Conservation (phyloP, 2,329 filamentous ascomycete species). For the Fusarium fracticaudum region DNA sequence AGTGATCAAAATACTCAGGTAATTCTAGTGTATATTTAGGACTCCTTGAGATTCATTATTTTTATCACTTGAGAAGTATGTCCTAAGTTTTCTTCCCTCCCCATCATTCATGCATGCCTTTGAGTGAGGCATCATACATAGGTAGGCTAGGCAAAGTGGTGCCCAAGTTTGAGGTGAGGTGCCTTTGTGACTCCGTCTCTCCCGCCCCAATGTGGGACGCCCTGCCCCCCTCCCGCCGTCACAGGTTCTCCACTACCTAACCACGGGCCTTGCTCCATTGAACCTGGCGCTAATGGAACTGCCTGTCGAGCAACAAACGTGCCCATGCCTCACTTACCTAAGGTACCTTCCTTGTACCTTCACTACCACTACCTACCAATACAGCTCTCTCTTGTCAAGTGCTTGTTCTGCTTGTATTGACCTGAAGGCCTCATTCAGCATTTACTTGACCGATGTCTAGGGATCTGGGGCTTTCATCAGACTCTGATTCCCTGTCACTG, state of each 20-base stretch:
- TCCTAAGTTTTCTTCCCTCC: neutral
- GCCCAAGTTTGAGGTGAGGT: constrained; percentile 1
- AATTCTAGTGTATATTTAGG: neutral
- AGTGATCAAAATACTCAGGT: neutral
- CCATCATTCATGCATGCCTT: neutral
- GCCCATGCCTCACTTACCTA: constrained; percentile 3
- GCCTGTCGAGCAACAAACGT: constrained; percentile 16
- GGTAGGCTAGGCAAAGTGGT: neutral
- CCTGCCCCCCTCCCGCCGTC: constrained; percentile 8
- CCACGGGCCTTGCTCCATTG: constrained; percentile 22
- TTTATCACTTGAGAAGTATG: too few relatives aligned
- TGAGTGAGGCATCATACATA: too few relatives aligned
- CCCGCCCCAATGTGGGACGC: constrained; percentile 28
- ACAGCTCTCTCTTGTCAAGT: constrained; percentile 9
- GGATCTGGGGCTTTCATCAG: neutral
- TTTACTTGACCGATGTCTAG: neutral
- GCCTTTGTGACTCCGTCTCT: constrained; percentile 15
- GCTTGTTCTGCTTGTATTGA: neutral
- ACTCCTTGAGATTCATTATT: neutral
- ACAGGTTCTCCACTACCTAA: constrained; percentile 10
- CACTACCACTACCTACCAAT: neutral
- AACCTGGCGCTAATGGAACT: constrained; percentile 19
- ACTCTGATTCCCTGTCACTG: neutral
- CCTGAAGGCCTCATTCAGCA: neutral
- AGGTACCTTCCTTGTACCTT: neutral